A percentile compares a stretch with the other conserved stretches of the same genome.
Evolutionary conservation across 306 rosid species (phyloP).

Genomic region (Rubus idaeus): DNA sequence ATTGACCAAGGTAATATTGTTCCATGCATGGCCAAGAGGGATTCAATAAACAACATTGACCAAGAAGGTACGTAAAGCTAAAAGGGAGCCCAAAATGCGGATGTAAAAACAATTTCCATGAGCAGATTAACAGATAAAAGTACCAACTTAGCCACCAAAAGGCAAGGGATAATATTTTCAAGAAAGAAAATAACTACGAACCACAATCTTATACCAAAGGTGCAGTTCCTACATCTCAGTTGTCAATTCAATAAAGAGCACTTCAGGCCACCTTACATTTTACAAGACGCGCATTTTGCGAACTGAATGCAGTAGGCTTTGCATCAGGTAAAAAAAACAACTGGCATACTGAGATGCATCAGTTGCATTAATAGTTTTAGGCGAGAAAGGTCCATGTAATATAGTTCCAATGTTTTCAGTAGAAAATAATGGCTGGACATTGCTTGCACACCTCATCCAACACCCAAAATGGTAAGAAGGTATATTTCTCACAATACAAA

Average conservation of each 20-base stretch:
- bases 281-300: neutral
- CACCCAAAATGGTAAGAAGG: neutral
- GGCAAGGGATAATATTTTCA: neutral
- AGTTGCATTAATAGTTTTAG: neutral
- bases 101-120: neutral
- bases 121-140: neutral
- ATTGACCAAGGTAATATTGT: neutral
- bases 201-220: neutral
- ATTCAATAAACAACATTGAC: neutral
- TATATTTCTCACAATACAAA: neutral
- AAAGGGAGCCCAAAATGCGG: neutral
- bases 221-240: neutral
- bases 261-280: neutral
- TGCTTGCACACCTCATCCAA: neutral
- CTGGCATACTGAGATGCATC: neutral
- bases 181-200: neutral
- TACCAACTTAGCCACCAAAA: neutral
- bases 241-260: neutral
- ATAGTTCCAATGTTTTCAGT: neutral
- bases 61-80: neutral
- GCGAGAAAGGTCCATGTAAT: neutral
- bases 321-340: neutral
- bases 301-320: neutral
- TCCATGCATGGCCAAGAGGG: neutral
- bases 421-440: neutral